Base-by-base conservation (phyloP, 2,329 filamentous ascomycete genomes). In the Alternaria sp. region DNA sequence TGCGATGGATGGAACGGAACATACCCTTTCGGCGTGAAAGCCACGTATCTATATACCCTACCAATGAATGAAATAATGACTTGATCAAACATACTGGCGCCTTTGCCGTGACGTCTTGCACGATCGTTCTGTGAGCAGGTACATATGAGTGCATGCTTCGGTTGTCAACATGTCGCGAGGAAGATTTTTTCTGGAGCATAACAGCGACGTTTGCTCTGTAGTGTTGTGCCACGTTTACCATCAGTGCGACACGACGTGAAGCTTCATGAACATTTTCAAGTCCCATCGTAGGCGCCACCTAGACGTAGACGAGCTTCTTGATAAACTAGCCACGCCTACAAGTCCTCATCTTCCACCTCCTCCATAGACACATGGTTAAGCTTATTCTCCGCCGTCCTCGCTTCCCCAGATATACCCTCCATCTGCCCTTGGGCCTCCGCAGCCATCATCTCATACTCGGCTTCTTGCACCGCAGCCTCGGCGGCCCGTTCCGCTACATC, bases 281-380 rank as follows among this genome's bases (percentile, higher is more conserved):
- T 14, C 18, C 18, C 18, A 24, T n/a, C n/a, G n/a, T n/a, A n/a
- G n/a, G n/a, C n/a, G n/a, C n/a, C n/a, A n/a, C n/a, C n/a, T n/a
- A n/a, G n/a, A n/a, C n/a, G n/a, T n/a, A n/a, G n/a, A n/a, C n/a
- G 7, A 16, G 14, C 34, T 38, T 38, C 34, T n/a, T 38, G 16
- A 7, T 38, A 3, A n/a, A 16, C n/a, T n/a, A n/a, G n/a, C n/a
- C 34, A 38, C n/a, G 14, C 39, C 57, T 61, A 77, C 14, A 74
- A 59, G 43, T 80, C 81, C 42, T 82, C 81, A 61, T 83, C 81
- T 30, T 80, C 77, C 4, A 82, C 80, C 56, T 83, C 81, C 61
- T 83, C 81, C 43, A 83, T 79, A 65, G 79, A 75, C 34, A 83
- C 81, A n/a, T 77, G 69, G 28, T 66, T 75, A 49, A 77, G 61